These are phyloP conservation scores for Trametes maxima DNA, from an alignment of 768 basidiomycete species.

Conservation along the genomic window DNA sequence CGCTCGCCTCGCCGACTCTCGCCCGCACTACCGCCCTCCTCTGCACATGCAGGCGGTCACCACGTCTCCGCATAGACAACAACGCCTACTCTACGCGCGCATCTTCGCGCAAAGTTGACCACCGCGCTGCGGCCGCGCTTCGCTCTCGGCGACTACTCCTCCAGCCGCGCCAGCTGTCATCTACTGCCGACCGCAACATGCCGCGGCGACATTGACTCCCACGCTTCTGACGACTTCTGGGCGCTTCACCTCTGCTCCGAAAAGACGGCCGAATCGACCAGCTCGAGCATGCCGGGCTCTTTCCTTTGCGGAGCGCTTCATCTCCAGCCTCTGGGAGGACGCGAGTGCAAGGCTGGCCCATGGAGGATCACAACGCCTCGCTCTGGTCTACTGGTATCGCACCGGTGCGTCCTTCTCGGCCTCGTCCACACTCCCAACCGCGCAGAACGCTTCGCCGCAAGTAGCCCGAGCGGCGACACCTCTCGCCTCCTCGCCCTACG, in stretches of 20 bases:
- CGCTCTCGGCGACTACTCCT: slow-evolving; percentile 39
- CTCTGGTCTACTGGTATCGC: slow-evolving; percentile 69
- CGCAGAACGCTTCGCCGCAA: slow-evolving; percentile 20
- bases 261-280: slow-evolving; percentile 63
- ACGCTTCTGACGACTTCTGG: slow-evolving; percentile 44
- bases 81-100: slow-evolving; percentile 49
- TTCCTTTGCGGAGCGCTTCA: slow-evolving; percentile 47
- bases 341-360: slow-evolving; percentile 55
- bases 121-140: slow-evolving; percentile 54
- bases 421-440: too few relatives aligned
- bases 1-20: slow-evolving; percentile 43
- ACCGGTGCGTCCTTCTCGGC: slow-evolving; percentile 41
- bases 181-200: slow-evolving; percentile 40
- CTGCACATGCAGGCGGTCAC: slow-evolving; percentile 46
- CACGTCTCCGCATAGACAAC: slow-evolving; percentile 31
- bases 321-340: slow-evolving; percentile 50
- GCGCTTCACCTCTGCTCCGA: slow-evolving; percentile 58
- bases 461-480: slow-evolving; percentile 29
- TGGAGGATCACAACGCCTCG: slow-evolving; percentile 52
- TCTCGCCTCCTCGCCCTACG: slow-evolving; percentile 43
- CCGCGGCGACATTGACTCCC: slow-evolving; percentile 33
- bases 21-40: slow-evolving; percentile 56
- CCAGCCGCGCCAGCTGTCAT: slow-evolving; percentile 44
- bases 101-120: slow-evolving; percentile 65
- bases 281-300: slow-evolving; percentile 49